phyloP scores from a whole-genome alignment of 2,329 filamentous ascomycete genomes.

The Penicillium sp. region DNA sequence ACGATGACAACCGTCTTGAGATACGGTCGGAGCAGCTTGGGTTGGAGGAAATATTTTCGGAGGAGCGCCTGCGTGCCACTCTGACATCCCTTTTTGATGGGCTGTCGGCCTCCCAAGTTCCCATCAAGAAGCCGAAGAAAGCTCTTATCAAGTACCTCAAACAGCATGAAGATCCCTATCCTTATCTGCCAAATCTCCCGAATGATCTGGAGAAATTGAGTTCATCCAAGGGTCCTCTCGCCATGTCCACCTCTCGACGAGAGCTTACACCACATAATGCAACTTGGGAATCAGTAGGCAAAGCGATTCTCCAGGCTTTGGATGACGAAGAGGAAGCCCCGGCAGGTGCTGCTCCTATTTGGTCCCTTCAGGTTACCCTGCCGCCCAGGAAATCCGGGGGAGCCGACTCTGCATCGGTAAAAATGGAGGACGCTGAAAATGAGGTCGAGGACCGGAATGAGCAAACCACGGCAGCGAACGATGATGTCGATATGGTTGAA shows the following conservation, averaged over 20 bases:
- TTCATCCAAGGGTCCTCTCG: slow-evolving; percentile 35
- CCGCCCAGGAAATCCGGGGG: slow-evolving; percentile 33
- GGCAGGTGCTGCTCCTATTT: slow-evolving; percentile 33
- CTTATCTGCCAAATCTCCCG: slow-evolving; percentile 42
- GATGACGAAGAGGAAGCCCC: slow-evolving; percentile 41
- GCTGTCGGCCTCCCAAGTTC: slow-evolving; percentile 54
- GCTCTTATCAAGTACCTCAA: slow-evolving; percentile 54
- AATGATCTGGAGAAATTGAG: slow-evolving; percentile 29
- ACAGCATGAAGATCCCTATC: slow-evolving; percentile 55
- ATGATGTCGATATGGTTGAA: slow-evolving; percentile 20
- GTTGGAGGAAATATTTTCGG: slow-evolving; percentile 55
- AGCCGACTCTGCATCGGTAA: slow-evolving; percentile 12
- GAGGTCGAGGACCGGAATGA: slow-evolving; percentile 8
- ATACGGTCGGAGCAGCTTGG: slow-evolving; percentile 58
- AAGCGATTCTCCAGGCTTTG: slow-evolving; percentile 47
- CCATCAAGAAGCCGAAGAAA: slow-evolving; percentile 52
- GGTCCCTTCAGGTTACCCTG: slow-evolving; percentile 43
- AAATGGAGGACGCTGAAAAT: slow-evolving; percentile 17
- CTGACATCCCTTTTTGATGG: slow-evolving; percentile 55
- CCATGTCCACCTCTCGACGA: slow-evolving; percentile 39
- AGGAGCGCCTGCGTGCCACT: slow-evolving; percentile 51
- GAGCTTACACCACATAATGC: slow-evolving; percentile 34
- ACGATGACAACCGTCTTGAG: slow-evolving; percentile 58
- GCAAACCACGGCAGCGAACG: slow-evolving; percentile 6
- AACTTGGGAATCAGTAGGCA: slow-evolving; percentile 52